Base-by-base conservation (phyloP, 2,329 filamentous ascomycete species). In the Aspergillus costaricaensis region DNA sequence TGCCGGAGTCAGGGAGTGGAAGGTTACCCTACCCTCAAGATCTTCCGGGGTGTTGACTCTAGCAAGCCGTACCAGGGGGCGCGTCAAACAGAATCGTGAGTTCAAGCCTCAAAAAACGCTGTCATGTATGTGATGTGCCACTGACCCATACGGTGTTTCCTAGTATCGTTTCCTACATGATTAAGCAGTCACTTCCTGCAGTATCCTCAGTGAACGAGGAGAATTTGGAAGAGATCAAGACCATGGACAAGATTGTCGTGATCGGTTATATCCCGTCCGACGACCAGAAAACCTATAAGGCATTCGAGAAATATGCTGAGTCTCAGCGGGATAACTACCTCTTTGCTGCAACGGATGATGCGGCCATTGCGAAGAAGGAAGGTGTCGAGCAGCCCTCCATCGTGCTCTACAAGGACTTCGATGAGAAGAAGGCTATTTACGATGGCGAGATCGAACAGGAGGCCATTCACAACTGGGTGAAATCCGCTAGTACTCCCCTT, bases 11-110 rank as follows among this genome's bases (percentile, higher is more conserved):
- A 91, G 73, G 93, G 91, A 65, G 93, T 99, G 47, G 92, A 98
- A 84, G 95, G 95, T 67, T 99, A 99, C 85, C 95, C 95, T 65
- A 99, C 95, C 68, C 87, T 99, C 76, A 99, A 98, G 88, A 87
- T 99, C 81, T 99, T 99, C 92, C 92, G 94, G 72, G 94, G 95
- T 70, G 80, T 82, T 47, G 91, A 97, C 10, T 91, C 90, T 76
- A 81, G 91, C 76, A 83, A 86, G 67, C 89, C 93, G 65, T 99
- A 99, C 82, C 83, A 84, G 71, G 95, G 95, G 75, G 89, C 92
- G 80, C 88, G 95, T 79, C 96, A 98, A 85, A 89, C 93, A 67
- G 88, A 86, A 79, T 82, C 85, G 83, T 84, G 78, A 73, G 81
- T 79, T 15, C 7, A 30, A 17, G 14, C 27, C 15, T 32, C 17